These are phyloP conservation scores for Apostasia shenzhenica DNA, from an alignment of 106 monocot species.

Conservation along the genomic window DNA sequence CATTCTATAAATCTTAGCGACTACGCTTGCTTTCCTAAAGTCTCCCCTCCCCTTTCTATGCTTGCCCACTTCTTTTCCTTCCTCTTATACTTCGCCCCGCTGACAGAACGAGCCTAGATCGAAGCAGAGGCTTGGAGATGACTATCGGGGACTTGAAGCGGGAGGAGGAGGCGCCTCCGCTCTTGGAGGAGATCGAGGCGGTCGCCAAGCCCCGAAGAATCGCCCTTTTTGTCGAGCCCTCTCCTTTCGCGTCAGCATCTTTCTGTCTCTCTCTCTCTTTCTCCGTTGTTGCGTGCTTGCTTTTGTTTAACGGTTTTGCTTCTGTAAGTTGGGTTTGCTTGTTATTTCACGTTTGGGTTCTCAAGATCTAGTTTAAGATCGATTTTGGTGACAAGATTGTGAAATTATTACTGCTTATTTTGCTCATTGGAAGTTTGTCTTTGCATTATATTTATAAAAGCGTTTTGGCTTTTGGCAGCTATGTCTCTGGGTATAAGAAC, in stretches of 20 bases:
- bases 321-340: not conserved
- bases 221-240: constrained; percentile 74
- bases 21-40: not conserved
- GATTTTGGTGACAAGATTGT: not conserved
- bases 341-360: not conserved
- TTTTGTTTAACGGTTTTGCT: not conserved
- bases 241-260: constrained; percentile 54
- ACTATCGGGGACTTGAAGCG: not conserved
- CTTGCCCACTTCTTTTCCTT: not conserved
- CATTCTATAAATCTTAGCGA: not conserved
- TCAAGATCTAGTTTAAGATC: not conserved
- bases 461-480: constrained; percentile 30
- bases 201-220: constrained; percentile 54
- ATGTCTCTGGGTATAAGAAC: constrained; percentile 98
- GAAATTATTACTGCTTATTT: not conserved
- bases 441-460: too few relatives aligned
- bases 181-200: constrained; percentile 3
- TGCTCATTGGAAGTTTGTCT: not conserved
- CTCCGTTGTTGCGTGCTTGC: not conserved
- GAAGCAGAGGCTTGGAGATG: not conserved
- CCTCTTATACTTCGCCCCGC: not conserved
- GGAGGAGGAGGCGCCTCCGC: constrained; percentile 6
- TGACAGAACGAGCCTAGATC: too few relatives aligned
- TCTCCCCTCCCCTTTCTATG: not conserved
- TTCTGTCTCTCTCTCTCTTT: not conserved